These are phyloP conservation scores for Favolaschia claudopus DNA, from an alignment of 768 basidiomycete species.

Conservation along the genomic window DNA sequence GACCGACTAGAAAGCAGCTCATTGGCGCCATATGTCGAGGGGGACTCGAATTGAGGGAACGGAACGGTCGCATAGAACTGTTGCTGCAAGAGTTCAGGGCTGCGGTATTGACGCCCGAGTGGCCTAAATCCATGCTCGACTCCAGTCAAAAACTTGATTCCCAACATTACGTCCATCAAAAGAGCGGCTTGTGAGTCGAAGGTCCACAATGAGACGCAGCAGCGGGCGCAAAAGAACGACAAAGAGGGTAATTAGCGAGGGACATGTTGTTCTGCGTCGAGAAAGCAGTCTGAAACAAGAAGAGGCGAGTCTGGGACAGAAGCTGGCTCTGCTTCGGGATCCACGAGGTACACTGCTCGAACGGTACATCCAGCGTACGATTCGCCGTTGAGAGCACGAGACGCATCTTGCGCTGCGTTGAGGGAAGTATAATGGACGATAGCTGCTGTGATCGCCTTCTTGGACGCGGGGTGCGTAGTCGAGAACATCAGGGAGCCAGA, in stretches of 20 bases:
- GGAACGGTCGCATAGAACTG: background rate
- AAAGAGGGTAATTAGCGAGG: background rate
- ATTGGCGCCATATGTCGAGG: background rate
- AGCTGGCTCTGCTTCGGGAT: background rate
- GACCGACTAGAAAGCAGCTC: background rate
- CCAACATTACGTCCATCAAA: constrained; percentile 1
- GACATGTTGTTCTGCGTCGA: background rate
- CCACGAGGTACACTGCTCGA: background rate
- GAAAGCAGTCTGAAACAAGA: too few species aligned
- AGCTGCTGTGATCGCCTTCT: background rate
- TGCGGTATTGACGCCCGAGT: background rate
- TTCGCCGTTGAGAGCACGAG: background rate
- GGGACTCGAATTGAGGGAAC: background rate
- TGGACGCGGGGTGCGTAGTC: background rate
- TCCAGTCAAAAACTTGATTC: too few species aligned
- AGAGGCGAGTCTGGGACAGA: background rate
- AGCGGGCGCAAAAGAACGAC: too few species aligned
- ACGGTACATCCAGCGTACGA: background rate
- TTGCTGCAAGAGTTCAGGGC: background rate
- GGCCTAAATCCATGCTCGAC: background rate
- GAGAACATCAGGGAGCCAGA: background rate
- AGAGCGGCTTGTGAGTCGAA: background rate
- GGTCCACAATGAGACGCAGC: background rate
- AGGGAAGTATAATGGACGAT: background rate
- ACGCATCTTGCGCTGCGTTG: background rate